These are phyloP conservation scores for Hirschioporus abietinus DNA, from an alignment of 768 basidiomycete species.

Conservation along the genomic window DNA sequence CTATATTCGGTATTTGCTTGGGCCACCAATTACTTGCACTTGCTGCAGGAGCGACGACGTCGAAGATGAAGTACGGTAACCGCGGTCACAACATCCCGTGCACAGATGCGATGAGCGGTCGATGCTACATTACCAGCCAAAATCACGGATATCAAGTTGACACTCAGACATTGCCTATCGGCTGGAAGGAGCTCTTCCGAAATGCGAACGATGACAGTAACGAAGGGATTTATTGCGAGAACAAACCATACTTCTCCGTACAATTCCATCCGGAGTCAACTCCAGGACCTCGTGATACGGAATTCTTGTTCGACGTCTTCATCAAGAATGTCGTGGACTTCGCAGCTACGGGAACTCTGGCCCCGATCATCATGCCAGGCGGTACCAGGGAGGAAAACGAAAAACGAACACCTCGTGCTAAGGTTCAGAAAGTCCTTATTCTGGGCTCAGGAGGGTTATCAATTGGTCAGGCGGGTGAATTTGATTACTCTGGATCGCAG, in stretches of 20 bases:
- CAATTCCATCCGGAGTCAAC: constrained; percentile 99
- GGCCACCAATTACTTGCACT: constrained; percentile 96
- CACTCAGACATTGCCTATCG: constrained; percentile 62
- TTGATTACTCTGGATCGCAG: constrained; percentile 99
- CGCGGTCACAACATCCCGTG: constrained; percentile 99
- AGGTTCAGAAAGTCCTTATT: constrained; percentile 91
- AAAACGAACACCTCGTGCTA: constrained; percentile 57
- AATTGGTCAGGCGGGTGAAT: constrained; percentile 98
- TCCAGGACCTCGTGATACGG: constrained; percentile 95
- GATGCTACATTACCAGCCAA: constrained; percentile 99
- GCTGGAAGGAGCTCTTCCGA: constrained; percentile 92
- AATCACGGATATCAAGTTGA: constrained; percentile 99
- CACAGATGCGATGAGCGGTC: constrained; percentile 85
- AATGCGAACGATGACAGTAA: constrained; percentile 98
- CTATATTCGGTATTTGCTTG: constrained; percentile 98
- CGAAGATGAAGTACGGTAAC: constrained; percentile 99
- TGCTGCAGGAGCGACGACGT: constrained; percentile 89
- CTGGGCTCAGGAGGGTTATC: constrained; percentile 96
- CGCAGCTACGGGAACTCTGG: constrained; percentile 45
- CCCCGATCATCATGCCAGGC: constrained; percentile 66
- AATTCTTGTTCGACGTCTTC: constrained; percentile 98
- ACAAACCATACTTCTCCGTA: constrained; percentile 96
- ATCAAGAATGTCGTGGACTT: constrained; percentile 81
- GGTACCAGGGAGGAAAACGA: constrained; percentile 84
- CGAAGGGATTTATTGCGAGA: constrained; percentile 92